Conservation (phyloP, 139 green algal species). For the Coelastrella sp. region DNA sequence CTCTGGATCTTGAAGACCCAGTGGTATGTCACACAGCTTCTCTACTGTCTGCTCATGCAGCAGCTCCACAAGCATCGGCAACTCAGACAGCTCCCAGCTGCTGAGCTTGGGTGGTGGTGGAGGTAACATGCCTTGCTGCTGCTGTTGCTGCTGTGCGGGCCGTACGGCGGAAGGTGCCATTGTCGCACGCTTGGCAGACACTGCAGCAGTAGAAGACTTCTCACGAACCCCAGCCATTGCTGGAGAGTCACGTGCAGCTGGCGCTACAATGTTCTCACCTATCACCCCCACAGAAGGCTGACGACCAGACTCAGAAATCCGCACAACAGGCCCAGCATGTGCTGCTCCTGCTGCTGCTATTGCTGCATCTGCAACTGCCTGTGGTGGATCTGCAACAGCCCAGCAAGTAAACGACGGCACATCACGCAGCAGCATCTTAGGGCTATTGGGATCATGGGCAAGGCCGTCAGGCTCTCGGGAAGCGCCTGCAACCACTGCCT, state of each 20-base stretch:
- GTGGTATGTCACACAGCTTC: neutral
- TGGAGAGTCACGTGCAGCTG: neutral
- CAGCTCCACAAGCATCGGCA: slow-evolving; percentile 18
- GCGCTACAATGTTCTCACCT: neutral
- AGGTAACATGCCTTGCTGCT: slow-evolving; percentile 22
- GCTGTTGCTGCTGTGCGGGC: slow-evolving; percentile 14
- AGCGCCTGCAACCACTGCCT: neutral
- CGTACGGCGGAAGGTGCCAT: too few species aligned
- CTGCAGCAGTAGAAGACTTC: neutral
- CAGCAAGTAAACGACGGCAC: slow-evolving; percentile 11
- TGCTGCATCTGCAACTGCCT: slow-evolving; percentile 7
- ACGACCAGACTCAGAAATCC: neutral
- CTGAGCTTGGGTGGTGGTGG: slow-evolving; percentile 35
- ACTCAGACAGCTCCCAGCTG: slow-evolving; percentile 30
- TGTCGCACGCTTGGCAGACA: neutral
- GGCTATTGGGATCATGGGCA: neutral
- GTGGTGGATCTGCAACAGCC: neutral
- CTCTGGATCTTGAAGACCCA: neutral
- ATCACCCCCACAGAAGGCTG: neutral
- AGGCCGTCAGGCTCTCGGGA: neutral
- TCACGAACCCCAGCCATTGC: too few species aligned
- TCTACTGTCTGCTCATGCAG: slow-evolving; percentile 27
- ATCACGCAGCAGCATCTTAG: neutral
- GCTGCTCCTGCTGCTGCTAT: neutral
- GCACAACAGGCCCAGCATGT: too few species aligned